Conservation (phyloP, 2,329 filamentous ascomycete species). For the Magnaporthales sp. region DNA sequence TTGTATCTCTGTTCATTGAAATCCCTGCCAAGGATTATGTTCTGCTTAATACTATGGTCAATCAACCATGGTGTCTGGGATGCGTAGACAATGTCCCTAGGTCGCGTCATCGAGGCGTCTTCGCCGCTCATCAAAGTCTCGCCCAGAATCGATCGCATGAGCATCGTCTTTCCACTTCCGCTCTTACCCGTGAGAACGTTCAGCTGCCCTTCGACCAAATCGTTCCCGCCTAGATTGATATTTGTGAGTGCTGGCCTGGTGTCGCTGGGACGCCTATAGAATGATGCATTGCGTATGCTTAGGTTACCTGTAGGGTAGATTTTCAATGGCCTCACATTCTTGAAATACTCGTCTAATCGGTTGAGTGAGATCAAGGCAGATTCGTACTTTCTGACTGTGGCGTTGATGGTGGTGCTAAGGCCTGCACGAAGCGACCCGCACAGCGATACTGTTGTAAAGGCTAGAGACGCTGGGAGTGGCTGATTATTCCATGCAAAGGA, state of each 20-base stretch:
- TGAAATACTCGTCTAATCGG: constrained; percentile 46
- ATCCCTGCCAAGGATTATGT: constrained; percentile 15
- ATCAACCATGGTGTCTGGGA: constrained; percentile 28
- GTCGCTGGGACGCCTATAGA: constrained; percentile 26
- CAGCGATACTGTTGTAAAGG: constrained; percentile 47
- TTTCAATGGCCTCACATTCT: constrained; percentile 37
- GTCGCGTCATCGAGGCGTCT: constrained; percentile 33
- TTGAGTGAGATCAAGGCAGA: constrained; percentile 38
- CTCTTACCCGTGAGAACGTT: constrained; percentile 46
- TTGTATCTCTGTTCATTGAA: constrained; percentile 20
- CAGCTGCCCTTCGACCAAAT: constrained; percentile 43
- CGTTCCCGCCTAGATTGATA: constrained; percentile 27
- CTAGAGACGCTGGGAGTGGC: constrained; percentile 44
- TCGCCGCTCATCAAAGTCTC: constrained; percentile 33
- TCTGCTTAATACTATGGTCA: constrained; percentile 20
- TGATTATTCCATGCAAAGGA: constrained; percentile 37
- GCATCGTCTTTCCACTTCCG: constrained; percentile 48
- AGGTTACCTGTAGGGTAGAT: constrained; percentile 41
- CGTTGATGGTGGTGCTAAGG: constrained; percentile 39
- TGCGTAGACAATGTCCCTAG: constrained; percentile 23
- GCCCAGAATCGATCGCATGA: constrained; percentile 44
- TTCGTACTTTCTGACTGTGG: constrained; percentile 30
- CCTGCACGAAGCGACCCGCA: constrained; percentile 44
- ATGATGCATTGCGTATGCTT: constrained; percentile 34
- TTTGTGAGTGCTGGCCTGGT: constrained; percentile 25